Evolutionary conservation across 768 basidiomycete genomes (phyloP).

Genomic region (Pleurotus eryngii): DNA sequence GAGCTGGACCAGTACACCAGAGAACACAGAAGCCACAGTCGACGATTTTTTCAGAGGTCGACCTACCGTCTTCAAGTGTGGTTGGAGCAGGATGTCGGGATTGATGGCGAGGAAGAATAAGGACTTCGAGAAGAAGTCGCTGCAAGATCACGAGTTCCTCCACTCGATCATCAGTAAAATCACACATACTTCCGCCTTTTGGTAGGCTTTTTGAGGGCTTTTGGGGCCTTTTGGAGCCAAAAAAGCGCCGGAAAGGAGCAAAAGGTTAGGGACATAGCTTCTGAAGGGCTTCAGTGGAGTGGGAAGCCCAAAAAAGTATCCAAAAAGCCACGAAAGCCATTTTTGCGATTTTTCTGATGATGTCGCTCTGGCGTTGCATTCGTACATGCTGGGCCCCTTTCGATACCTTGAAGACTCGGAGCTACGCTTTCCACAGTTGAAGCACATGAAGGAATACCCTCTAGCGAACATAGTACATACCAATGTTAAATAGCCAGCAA

Average conservation of each 20-base stretch:
- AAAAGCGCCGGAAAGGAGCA: no score
- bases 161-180: no score
- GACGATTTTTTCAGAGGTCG: not conserved
- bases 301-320: no score
- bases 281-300: no score
- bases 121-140: not conserved
- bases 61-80: not conserved
- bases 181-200: no score
- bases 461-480: not conserved
- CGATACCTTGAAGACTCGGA: not conserved
- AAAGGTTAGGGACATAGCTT: no score
- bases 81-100: not conserved
- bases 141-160: not conserved
- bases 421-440: not conserved
- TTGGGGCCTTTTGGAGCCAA: no score
- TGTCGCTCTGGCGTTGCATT: not conserved
- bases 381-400: not conserved
- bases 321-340: no score
- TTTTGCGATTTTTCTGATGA: no score
- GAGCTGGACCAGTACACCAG: no score
- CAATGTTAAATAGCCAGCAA: not conserved
- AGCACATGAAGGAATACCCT: not conserved
- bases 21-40: no score
- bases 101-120: not conserved
- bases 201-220: no score